A percentile compares a stretch with the other conserved stretches of the same genome.
Evolutionary conservation across 257 asterid genomes (phyloP).

Genomic region (Solanum okadae): DNA sequence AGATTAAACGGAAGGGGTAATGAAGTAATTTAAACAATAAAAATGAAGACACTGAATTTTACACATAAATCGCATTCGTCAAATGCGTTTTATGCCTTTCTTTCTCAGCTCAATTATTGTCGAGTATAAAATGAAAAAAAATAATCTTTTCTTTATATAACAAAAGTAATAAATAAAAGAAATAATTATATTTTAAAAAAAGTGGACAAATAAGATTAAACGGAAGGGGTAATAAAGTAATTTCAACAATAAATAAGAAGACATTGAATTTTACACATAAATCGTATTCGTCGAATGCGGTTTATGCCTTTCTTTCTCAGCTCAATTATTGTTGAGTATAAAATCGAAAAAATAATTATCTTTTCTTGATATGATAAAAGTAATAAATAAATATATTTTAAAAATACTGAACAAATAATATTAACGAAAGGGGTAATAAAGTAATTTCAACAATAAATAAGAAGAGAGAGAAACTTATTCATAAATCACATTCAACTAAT

Average conservation of each 20-base stretch:
- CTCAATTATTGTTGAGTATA: not conserved
- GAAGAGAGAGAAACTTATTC: too few relatives aligned
- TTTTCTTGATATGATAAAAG: too few relatives aligned
- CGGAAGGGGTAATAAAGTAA: rapidly evolving
- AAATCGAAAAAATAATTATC: too few relatives aligned
- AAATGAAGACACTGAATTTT: not conserved
- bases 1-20: too few relatives aligned
- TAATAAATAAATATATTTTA: too few relatives aligned
- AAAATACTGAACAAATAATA: rapidly evolving
- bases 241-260: too few relatives aligned
- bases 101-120: not conserved
- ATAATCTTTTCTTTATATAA: too few relatives aligned
- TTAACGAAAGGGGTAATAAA: too few relatives aligned
- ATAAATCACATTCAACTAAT: rapidly evolving
- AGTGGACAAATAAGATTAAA: too few relatives aligned
- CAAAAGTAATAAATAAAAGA: not conserved
- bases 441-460: too few relatives aligned
- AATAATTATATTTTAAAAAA: too few relatives aligned
- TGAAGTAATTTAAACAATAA: not conserved
- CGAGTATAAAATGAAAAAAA: not conserved
- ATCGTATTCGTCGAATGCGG: rapidly evolving
- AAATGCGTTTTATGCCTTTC: not conserved
- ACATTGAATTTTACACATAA: not conserved
- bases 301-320: too few relatives aligned
- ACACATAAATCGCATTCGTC: not conserved